These are phyloP conservation scores for Bifiguratus adelaidae DNA, from an alignment of 192 early-diverging fungal genomes.

Conservation along the genomic window DNA sequence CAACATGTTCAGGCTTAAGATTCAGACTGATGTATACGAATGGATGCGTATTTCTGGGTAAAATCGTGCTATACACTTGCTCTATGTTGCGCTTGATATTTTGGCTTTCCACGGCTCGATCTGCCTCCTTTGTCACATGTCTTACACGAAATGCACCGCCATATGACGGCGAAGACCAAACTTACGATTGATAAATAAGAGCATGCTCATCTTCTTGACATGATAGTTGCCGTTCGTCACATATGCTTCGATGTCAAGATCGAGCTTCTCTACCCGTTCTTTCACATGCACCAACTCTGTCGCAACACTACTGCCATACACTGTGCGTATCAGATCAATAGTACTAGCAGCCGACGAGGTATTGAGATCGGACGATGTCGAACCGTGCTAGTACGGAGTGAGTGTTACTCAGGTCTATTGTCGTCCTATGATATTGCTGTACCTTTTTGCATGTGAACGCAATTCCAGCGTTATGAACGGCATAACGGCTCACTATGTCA, in stretches of 20 bases:
- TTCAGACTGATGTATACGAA: slow-evolving; percentile 88
- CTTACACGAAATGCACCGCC: neutral
- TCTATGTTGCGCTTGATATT: slow-evolving; percentile 79
- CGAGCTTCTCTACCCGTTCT: slow-evolving; percentile 29
- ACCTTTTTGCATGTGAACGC: slow-evolving; percentile 89
- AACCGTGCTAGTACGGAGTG: slow-evolving; percentile 32
- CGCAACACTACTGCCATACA: slow-evolving; percentile 75
- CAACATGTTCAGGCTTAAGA: slow-evolving; percentile 81
- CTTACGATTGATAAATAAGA: slow-evolving; percentile 94
- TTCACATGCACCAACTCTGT: slow-evolving; percentile 66
- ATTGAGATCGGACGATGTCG: slow-evolving; percentile 67
- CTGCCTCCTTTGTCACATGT: slow-evolving; percentile 28
- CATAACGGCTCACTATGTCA: slow-evolving; percentile 85
- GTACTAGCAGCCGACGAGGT: slow-evolving; percentile 48
- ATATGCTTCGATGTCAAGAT: slow-evolving; percentile 60
- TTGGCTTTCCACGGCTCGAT: slow-evolving; percentile 73
- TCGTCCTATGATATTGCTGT: neutral
- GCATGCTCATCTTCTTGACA: slow-evolving; percentile 72
- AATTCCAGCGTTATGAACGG: slow-evolving; percentile 81
- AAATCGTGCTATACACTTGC: slow-evolving; percentile 59
- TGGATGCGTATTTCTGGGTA: slow-evolving; percentile 82
- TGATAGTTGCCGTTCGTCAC: slow-evolving; percentile 86
- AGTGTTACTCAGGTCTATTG: neutral
- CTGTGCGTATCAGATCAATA: slow-evolving; percentile 69
- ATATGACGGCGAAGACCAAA: neutral